These are phyloP conservation scores for Thelephora terrestris DNA, from an alignment of 1,284 basidiomycete species.

Conservation along the genomic window DNA sequence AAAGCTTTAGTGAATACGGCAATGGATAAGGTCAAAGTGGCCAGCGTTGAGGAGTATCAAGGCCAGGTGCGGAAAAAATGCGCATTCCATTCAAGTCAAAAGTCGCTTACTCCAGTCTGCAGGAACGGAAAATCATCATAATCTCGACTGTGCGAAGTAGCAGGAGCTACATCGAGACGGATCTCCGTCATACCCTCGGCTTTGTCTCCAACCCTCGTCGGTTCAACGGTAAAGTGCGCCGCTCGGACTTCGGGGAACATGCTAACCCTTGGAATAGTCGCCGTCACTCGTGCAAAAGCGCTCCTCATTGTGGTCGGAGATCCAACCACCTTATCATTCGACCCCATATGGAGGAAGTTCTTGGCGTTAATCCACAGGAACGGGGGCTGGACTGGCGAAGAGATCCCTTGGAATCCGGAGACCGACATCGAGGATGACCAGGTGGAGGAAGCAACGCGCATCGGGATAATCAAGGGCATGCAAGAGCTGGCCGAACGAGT, in stretches of 20 bases:
- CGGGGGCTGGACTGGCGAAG: slow-evolving; percentile 37
- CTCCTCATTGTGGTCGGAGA: slow-evolving; percentile 50
- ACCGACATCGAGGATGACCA: slow-evolving; percentile 29
- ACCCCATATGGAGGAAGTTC: slow-evolving; percentile 42
- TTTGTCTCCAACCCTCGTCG: slow-evolving; percentile 35
- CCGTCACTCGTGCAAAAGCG: slow-evolving; percentile 42
- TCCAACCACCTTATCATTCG: slow-evolving; percentile 37
- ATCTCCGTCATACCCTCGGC: slow-evolving; percentile 33
- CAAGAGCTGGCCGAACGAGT: slow-evolving; percentile 1
- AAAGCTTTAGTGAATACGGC: slow-evolving; percentile 21
- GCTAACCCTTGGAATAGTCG: slow-evolving; percentile 15
- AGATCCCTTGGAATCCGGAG: slow-evolving; percentile 39
- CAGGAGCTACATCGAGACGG: slow-evolving; percentile 26
- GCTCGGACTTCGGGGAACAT: slow-evolving; percentile 1
- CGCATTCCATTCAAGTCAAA: neutral
- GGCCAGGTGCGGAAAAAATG: slow-evolving; percentile 37
- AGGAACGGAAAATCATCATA: slow-evolving; percentile 35
- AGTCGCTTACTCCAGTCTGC: neutral
- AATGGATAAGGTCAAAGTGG: slow-evolving; percentile 35
- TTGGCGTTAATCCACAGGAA: slow-evolving; percentile 37
- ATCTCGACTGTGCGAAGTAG: slow-evolving; percentile 38
- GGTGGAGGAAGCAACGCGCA: neutral
- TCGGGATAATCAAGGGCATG: neutral
- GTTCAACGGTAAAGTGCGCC: slow-evolving; percentile 30
- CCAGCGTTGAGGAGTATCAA: slow-evolving; percentile 54